These are phyloP conservation scores for Verticillium nubilum DNA, from an alignment of 2,329 filamentous ascomycete genomes.

Conservation along the genomic window DNA sequence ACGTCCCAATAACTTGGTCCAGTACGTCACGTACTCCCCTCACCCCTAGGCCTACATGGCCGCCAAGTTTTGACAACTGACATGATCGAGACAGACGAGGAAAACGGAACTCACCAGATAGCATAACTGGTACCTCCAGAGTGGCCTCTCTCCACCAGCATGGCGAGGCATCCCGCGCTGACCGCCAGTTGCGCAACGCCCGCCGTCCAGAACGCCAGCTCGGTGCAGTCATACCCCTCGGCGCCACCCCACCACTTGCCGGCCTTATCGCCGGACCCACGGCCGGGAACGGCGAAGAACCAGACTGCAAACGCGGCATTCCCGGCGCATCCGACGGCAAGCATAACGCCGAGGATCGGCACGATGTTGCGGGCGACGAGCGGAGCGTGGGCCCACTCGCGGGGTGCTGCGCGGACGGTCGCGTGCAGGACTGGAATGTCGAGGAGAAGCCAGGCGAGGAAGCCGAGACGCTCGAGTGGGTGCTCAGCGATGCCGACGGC, in stretches of 20 bases:
- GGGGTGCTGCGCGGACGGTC: constrained; percentile 34
- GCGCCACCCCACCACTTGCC: constrained; percentile 37
- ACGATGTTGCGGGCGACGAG: constrained; percentile 35
- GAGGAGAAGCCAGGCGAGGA: constrained; percentile 42
- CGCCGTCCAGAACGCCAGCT: constrained; percentile 44
- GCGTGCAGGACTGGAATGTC: constrained; percentile 41
- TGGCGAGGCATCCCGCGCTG: constrained; percentile 33
- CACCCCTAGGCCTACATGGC: too few relatives aligned
- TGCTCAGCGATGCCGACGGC: constrained; percentile 39
- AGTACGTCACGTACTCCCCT: neutral
- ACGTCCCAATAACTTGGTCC: neutral
- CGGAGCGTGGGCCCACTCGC: constrained; percentile 36
- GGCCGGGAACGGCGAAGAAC: constrained; percentile 38
- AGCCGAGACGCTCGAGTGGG: constrained; percentile 35
- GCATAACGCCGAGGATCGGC: constrained; percentile 26
- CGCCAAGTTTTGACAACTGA: neutral
- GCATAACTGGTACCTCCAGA: constrained; percentile 41
- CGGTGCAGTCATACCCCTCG: constrained; percentile 39
- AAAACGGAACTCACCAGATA: constrained; percentile 36
- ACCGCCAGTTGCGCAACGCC: constrained; percentile 35
- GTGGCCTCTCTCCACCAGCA: constrained; percentile 39
- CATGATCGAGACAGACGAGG: neutral
- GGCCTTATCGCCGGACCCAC: constrained; percentile 34
- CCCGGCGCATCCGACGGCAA: constrained; percentile 28
- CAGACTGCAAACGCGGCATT: constrained; percentile 39